Base-by-base conservation (phyloP, 2,329 filamentous ascomycete species). In the Dothiorella sarmentorum region DNA sequence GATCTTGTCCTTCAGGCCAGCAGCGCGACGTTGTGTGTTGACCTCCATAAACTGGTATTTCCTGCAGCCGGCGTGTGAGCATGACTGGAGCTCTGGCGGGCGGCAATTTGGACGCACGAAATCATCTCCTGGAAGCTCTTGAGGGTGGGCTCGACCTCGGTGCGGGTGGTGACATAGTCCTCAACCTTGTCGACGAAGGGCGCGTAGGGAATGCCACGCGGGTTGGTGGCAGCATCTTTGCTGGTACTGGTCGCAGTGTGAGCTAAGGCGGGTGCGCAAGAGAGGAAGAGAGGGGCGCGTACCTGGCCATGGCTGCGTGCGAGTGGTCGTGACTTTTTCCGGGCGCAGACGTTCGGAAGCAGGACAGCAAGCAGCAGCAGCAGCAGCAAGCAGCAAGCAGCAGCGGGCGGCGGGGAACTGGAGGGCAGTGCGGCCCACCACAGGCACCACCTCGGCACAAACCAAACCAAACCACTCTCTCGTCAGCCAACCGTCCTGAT, bases 31-130 rank as follows among this genome's bases (percentile, higher is more conserved):
- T 73, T 96, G 88, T 60, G 94, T 89, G 75, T 96, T 97, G 71
- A 88, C 81, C 77, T 97, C 91, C 94, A 99, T 99, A 78, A 97
- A 99, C 75, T 97, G 94, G 79, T 99, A 99, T 82, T 99, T 99
- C 67, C 91, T 96, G 71, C 73, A 71, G 69, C 4, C 7, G 20
- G 40, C 26, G 10, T 18, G 29, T 53, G 38, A 53, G 47, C 22
- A 17, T 13, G 22, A 38, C 10, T 13, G 15, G 10, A 3, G 22
- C 20, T n/a, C 20, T 11, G 18, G 27, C 17, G 78, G n/a, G 38
- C 3, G 13, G 4, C 13, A 13, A 2, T 10, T 13, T 31, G 27
- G 56, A 68, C 78, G 57, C 81, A 94, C 89, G 89, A 90, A 65
- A 95, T 95, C 90, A 95, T 94, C 79, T 95, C 90, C 71, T 93